Base-by-base conservation (phyloP, 2,329 filamentous ascomycete species). In the Trichoderma gracile region DNA sequence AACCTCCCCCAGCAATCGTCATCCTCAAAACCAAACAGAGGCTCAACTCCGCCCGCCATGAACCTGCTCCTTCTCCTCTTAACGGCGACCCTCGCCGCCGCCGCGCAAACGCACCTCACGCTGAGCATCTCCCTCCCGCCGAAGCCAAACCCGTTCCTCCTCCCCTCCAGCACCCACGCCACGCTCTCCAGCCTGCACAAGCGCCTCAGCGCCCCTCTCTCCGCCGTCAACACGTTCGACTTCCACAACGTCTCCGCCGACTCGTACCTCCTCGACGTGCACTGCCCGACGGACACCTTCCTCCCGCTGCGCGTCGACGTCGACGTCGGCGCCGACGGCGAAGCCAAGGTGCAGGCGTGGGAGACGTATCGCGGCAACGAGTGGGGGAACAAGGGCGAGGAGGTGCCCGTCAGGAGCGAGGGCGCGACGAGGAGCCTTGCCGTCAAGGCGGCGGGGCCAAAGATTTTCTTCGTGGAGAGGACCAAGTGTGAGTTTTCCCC, bases 291-390 rank as follows among this genome's bases (percentile, higher is more conserved):
- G 63, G 87, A 90, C 76, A 83, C 83, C 60, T 98, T 97, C 75
- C 85, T 87, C 70, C 90, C 92, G 12, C 81, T 96, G 75, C 84
- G 94, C 50, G 84, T 98, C 33, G 95, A 98, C 73, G 84, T 98
- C 33, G 95, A 98, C 73, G 85, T 95, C 19, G 70, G 72, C 2
- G 71, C 68, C 58, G 76, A 78, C 43, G 74, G 77, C 23, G 75
- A 78, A 69, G 81, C 92, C 3, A 78, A 82, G 47, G 88, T n/a
- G n/a, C n/a, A n/a, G n/a, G n/a, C 88, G 30, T 95, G 91, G 89
- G 91, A 94, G 80, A 96, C 92, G 27, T 96, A 89, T 75, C 83
- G 92, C 54, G 93, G 92, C 0, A 94, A 96, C 71, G 91, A 95
- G 70, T 97, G 94, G 93, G 87, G 82, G 19, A 96, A 97, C 74